A percentile compares a stretch with the other conserved stretches of the same genome.
phyloP scores from a whole-genome alignment of 2,329 filamentous ascomycete species.

The Pseudogymnoascus destructans region DNA sequence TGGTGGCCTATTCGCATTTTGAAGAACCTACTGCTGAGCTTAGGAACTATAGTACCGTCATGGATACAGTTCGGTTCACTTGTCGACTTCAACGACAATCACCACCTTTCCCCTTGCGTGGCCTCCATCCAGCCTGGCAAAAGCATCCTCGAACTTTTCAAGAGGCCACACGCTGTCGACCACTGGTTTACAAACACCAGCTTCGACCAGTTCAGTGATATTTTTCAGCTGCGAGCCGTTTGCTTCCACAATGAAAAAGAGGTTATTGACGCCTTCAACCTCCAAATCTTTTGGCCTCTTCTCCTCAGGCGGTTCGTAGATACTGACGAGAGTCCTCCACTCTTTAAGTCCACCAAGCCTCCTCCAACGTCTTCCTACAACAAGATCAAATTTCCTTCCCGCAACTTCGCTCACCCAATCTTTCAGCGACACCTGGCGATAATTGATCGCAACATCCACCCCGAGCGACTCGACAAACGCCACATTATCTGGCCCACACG shows the following conservation, averaged over 20 bases:
- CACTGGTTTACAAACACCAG: conserved; percentile 25
- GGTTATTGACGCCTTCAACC: conserved; percentile 23
- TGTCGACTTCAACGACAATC: conserved; percentile 20
- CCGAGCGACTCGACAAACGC: conserved; percentile 30
- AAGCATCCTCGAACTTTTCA: conserved; percentile 30
- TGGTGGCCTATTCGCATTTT: not conserved
- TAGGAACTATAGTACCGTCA: not conserved
- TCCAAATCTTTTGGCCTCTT: conserved; percentile 24
- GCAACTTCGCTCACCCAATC: conserved; percentile 25
- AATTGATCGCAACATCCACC: conserved; percentile 31
- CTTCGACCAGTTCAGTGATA: conserved; percentile 30
- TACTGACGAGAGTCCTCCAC: conserved; percentile 28
- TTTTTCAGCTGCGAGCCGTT: conserved; percentile 27
- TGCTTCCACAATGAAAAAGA: conserved; percentile 33
- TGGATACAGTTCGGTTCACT: conserved; percentile 8
- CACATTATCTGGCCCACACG: conserved; percentile 28
- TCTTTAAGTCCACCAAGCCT: conserved; percentile 31
- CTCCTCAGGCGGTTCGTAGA: conserved; percentile 28
- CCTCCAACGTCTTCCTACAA: conserved; percentile 28
- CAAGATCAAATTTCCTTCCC: conserved; percentile 29
- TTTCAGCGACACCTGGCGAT: conserved; percentile 24
- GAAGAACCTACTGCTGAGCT: not conserved
- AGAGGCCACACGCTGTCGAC: conserved; percentile 32
- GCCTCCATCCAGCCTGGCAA: conserved; percentile 28
- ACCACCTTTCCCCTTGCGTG: conserved; percentile 33